These are phyloP conservation scores for Pyrenophora teres DNA, from an alignment of 2,329 filamentous ascomycete genomes.

Conservation along the genomic window DNA sequence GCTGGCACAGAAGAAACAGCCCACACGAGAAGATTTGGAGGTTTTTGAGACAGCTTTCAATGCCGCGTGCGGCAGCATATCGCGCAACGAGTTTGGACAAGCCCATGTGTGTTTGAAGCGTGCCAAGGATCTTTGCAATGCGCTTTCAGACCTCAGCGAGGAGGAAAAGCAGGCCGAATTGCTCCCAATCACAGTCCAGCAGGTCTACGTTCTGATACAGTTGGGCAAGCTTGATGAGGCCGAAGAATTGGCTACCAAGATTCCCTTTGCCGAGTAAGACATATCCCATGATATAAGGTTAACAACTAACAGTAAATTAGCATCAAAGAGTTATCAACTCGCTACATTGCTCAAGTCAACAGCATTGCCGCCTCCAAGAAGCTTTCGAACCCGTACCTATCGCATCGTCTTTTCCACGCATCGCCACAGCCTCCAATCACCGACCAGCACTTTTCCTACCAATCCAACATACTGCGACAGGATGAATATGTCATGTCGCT, in stretches of 20 bases:
- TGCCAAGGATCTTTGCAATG: slow-evolving; percentile 72
- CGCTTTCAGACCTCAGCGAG: slow-evolving; percentile 71
- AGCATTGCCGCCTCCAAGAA: slow-evolving; percentile 54
- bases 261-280: slow-evolving; percentile 65
- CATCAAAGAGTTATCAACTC: slow-evolving; percentile 69
- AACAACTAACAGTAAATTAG: slow-evolving; percentile 48
- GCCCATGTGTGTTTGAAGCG: slow-evolving; percentile 71
- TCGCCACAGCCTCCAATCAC: slow-evolving; percentile 58
- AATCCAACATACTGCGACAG: slow-evolving; percentile 63
- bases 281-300: background rate
- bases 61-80: slow-evolving; percentile 73
- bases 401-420: slow-evolving; percentile 65
- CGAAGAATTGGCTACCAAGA: slow-evolving; percentile 63
- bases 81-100: slow-evolving; percentile 67
- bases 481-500: slow-evolving; percentile 70
- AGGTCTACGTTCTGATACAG: slow-evolving; percentile 71
- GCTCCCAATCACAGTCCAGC: slow-evolving; percentile 75
- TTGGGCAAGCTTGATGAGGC: slow-evolving; percentile 71
- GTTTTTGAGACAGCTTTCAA: slow-evolving; percentile 85
- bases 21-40: slow-evolving; percentile 66
- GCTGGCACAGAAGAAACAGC: slow-evolving; percentile 59
- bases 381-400: slow-evolving; percentile 68
- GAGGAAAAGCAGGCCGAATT: slow-evolving; percentile 77
- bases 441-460: slow-evolving; percentile 74
- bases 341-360: slow-evolving; percentile 71